Percentiles rank a stretch among this genome's conserved stretches.
Evolutionary conservation across 2,329 filamentous ascomycete genomes (phyloP).

Genomic region (Cercospora citrullina): DNA sequence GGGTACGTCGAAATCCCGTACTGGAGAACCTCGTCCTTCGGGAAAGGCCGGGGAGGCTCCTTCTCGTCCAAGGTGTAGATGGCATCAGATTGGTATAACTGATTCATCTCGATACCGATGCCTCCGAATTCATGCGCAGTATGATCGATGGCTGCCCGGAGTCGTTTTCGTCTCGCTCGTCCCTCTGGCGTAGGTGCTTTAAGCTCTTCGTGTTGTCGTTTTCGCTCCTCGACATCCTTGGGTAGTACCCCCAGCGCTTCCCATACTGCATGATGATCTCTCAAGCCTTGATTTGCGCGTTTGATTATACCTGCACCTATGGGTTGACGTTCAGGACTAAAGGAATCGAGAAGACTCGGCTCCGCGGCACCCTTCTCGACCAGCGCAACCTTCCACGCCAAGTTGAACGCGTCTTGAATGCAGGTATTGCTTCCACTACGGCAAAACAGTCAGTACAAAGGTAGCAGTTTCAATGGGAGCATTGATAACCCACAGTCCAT

Average conservation of each 20-base stretch:
- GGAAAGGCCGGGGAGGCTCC: constrained; percentile 25
- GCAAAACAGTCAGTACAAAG: constrained; percentile 15
- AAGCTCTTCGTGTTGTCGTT: constrained; percentile 34
- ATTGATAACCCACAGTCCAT: constrained; percentile 53
- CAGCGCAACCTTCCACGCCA: constrained; percentile 27
- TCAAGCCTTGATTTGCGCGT: constrained; percentile 59
- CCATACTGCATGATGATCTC: constrained; percentile 49
- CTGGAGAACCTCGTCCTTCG: constrained; percentile 31
- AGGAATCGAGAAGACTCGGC: constrained; percentile 33
- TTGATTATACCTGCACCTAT: constrained; percentile 51
- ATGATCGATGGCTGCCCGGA: constrained; percentile 35
- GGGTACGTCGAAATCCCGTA: constrained; percentile 53
- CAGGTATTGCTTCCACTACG: constrained; percentile 43
- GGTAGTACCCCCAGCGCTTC: constrained; percentile 35
- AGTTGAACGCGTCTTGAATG: constrained; percentile 24
- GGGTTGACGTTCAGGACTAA: constrained; percentile 39
- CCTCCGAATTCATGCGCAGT: constrained; percentile 50
- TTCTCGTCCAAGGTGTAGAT: constrained; percentile 36
- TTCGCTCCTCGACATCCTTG: constrained; percentile 33
- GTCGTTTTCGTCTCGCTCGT: constrained; percentile 42
- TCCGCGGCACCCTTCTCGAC: constrained; percentile 29
- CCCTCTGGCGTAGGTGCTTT: constrained; percentile 32
- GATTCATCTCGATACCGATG: constrained; percentile 61
- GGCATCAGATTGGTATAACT: constrained; percentile 52
- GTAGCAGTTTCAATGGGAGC: neutral